Evolutionary conservation across 1,284 basidiomycete genomes (phyloP), one percentile per base, ranked within the genome.

Genomic region (Sporisorium reilianum): DNA sequence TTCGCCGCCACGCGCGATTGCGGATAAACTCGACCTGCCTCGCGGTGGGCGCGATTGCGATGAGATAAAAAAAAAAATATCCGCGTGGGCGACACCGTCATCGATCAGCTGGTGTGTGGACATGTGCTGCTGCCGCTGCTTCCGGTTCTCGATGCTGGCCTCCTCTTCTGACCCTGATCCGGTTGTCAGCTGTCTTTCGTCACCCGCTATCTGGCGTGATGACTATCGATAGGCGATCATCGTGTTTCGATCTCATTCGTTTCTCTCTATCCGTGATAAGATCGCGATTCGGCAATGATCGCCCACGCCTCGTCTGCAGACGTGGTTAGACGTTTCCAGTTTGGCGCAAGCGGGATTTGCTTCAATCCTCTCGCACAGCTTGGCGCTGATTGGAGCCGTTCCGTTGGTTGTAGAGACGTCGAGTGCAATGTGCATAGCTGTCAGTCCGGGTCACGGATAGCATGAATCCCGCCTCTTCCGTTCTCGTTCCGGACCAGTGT

Each of bases 401-500:
- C n/a, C n/a, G n/a, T n/a, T n/a, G n/a, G n/a, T n/a, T n/a, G n/a
- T n/a, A n/a, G n/a, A n/a, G n/a, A n/a, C n/a, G n/a, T n/a, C n/a
- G n/a, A n/a, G n/a, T n/a, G n/a, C n/a, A n/a, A n/a, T n/a, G n/a
- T n/a, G n/a, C n/a, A n/a, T n/a, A n/a, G n/a, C n/a, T n/a, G n/a
- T n/a, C n/a, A n/a, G n/a, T n/a, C n/a, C n/a, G 32, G 10, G 8
- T 34, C 8, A n/a, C 32, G 8, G 32, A 34, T 3, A 25, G 42
- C 23, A 44, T 25, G 42, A 22, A 14, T 14, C 22, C 12, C 22
- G 46, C 59, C 53, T 30, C 22, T 44, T 44, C 23, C 5, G 22
- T 11, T n/a, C 9, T 44, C 45, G 53, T 55, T 63, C 41, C 60
- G 55, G 60, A 51, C 48, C 60, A 53, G 60, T 63, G 53, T 63